A percentile compares a stretch with the other conserved stretches of the same genome.
These are phyloP conservation scores for Pyrenochaeta sp. DNA, from an alignment of 2,329 filamentous ascomycete species.

Conservation along the genomic window DNA sequence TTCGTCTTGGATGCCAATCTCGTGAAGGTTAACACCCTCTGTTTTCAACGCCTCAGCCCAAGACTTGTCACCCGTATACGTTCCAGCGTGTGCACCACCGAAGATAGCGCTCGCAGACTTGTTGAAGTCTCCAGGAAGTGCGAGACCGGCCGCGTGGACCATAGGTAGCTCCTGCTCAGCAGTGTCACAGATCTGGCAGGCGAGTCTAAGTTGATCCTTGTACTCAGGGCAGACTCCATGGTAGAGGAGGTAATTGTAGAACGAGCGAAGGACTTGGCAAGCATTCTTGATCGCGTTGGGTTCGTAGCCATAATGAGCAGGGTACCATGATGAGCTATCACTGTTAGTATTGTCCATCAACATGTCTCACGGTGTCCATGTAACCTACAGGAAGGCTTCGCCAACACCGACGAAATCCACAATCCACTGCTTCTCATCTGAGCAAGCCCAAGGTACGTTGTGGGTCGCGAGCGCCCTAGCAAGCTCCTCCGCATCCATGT, in stretches of 20 bases:
- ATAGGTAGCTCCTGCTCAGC: slow-evolving; percentile 73
- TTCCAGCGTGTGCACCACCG: slow-evolving; percentile 60
- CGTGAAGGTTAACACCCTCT: slow-evolving; percentile 23
- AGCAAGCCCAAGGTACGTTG: slow-evolving; percentile 61
- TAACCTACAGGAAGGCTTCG: slow-evolving; percentile 77
- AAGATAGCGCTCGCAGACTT: slow-evolving; percentile 75
- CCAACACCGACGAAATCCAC: slow-evolving; percentile 83
- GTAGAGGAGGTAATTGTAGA: slow-evolving; percentile 84
- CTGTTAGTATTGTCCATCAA: slow-evolving; percentile 15
- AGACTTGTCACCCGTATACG: slow-evolving; percentile 51
- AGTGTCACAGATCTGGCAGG: slow-evolving; percentile 70
- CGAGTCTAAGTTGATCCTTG: slow-evolving; percentile 69
- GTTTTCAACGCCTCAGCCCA: slow-evolving; percentile 51
- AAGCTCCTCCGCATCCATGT: slow-evolving; percentile 70
- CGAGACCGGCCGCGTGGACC: slow-evolving; percentile 59
- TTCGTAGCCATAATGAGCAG: slow-evolving; percentile 64
- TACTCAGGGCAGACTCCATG: slow-evolving; percentile 91
- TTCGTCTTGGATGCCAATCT: slow-evolving; percentile 54
- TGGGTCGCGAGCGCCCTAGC: slow-evolving; percentile 71
- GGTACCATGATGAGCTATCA: slow-evolving; percentile 62
- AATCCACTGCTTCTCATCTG: slow-evolving; percentile 67
- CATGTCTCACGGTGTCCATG: neutral
- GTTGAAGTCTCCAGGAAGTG: slow-evolving; percentile 82
- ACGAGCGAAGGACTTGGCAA: slow-evolving; percentile 78
- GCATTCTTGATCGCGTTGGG: slow-evolving; percentile 64